Evolutionary conservation across 2,329 filamentous ascomycete species (phyloP), one percentile per base, ranked within the genome.

Genomic region (Scedosporium boydii): DNA sequence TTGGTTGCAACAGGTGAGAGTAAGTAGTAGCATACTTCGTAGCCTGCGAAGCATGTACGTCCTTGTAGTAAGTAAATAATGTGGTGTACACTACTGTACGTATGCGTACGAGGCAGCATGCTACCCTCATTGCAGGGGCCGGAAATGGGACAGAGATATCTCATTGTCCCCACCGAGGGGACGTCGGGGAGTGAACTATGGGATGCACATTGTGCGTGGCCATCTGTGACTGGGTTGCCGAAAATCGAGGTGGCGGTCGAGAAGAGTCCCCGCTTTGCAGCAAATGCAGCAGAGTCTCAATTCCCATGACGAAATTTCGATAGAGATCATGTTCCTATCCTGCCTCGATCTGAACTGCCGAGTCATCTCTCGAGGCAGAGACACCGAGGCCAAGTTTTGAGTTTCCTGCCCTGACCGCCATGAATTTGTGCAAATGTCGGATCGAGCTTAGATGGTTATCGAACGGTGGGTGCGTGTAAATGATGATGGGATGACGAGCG

Each of bases 181-280:
- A 14, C 51, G 51, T 12, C 12, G 27, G 57, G 29, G 57, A 18
- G 42, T 44, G 21, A 44, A 26, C 57, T 38, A 59, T n/a, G 18
- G 14, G 14, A 38, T 59, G 57, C 57, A 59, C 34, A 41, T 42
- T 26, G 34, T 38, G 57, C 57, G 57, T 59, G 57, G 57, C 57
- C 38, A 6, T 59, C 34, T 34, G 10, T 42, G 57, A 59, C 34
- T 59, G 57, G 57, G 34, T 18, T 48, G 44, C 18, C 44, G 44
- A 48, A n/a, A 48, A 18, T 48, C 44, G n/a, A 48, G n/a, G 18
- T 48, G 44, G 18, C 44, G 18, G 18, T 21, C 44, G 44, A 48
- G 44, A 48, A 48, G n/a, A 12, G 44, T 48, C n/a, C 44, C n/a
- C 18, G 16, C n/a, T 21, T 2, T 21, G 44, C 44, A 7, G 44